Evolutionary conservation across 345 rosid species (phyloP).

Genomic region (Lepidium aucheri): DNA sequence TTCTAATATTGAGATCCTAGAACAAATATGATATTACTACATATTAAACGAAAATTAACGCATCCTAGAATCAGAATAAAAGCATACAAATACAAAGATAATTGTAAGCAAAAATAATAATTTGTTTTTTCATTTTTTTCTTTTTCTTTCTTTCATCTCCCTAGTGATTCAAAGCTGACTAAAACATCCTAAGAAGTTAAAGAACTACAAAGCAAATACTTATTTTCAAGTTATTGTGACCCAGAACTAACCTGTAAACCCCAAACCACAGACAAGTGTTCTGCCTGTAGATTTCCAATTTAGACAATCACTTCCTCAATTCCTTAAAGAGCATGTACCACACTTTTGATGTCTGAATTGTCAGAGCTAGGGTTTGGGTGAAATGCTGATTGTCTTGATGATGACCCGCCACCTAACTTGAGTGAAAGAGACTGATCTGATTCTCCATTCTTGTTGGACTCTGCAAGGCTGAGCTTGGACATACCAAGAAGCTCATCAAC

Average conservation of each 20-base stretch:
- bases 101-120: slow-evolving; percentile 5
- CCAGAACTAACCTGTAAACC: slow-evolving; percentile 19
- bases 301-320: neutral
- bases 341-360: slow-evolving; percentile 44
- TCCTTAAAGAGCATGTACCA: slow-evolving; percentile 51
- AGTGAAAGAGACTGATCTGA: slow-evolving; percentile 61
- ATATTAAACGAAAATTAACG: slow-evolving; percentile 6
- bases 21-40: neutral
- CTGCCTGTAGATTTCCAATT: neutral
- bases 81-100: neutral
- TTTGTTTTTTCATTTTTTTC: neutral
- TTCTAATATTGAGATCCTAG: neutral
- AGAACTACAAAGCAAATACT: slow-evolving; percentile 12
- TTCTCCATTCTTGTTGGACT: slow-evolving; percentile 38
- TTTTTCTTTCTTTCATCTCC: neutral
- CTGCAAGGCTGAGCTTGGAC: slow-evolving; percentile 83
- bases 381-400: slow-evolving; percentile 87
- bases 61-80: slow-evolving; percentile 17
- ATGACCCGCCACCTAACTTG: slow-evolving; percentile 52
- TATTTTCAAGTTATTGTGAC: slow-evolving; percentile 21
- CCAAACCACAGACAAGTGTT: slow-evolving; percentile 7
- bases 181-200: slow-evolving; percentile 23
- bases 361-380: slow-evolving; percentile 69
- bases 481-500: slow-evolving; percentile 90
- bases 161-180: slow-evolving; percentile 24